These are phyloP conservation scores for Fusarium chlamydosporum DNA, from an alignment of 2,329 filamentous ascomycete species.

Conservation along the genomic window DNA sequence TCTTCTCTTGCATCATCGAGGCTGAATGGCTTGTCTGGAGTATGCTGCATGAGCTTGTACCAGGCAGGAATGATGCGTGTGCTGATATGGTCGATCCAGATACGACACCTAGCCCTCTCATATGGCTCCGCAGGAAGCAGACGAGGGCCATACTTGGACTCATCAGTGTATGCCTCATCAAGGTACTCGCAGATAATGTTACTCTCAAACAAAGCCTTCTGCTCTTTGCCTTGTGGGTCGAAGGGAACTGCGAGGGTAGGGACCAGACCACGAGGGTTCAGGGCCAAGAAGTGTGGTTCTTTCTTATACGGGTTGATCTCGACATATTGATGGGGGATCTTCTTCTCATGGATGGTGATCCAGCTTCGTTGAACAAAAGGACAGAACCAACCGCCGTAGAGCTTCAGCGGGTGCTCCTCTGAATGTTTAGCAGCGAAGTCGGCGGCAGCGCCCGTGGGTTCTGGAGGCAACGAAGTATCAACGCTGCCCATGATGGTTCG, in stretches of 20 bases:
- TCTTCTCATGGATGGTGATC: constrained; percentile 81
- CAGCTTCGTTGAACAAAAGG: constrained; percentile 78
- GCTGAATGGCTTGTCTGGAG: constrained; percentile 62
- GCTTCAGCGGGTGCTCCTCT: constrained; percentile 68
- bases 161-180: constrained; percentile 75
- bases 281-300: constrained; percentile 72
- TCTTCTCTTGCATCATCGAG: constrained; percentile 69
- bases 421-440: constrained; percentile 62
- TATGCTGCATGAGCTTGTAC: constrained; percentile 73
- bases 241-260: constrained; percentile 73
- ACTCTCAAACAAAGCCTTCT: constrained; percentile 79
- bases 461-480: constrained; percentile 63
- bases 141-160: constrained; percentile 57
- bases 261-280: constrained; percentile 83
- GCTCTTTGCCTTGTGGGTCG: constrained; percentile 49
- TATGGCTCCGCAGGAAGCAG: constrained; percentile 75
- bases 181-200: constrained; percentile 81
- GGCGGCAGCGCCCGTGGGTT: constrained; percentile 66
- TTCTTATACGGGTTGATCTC: constrained; percentile 86
- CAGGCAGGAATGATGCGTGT: constrained; percentile 77
- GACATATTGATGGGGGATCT: constrained; percentile 80
- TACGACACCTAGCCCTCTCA: constrained; percentile 72
- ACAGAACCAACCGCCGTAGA: constrained; percentile 84
- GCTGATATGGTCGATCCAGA: constrained; percentile 82
- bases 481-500: constrained; percentile 58